These are phyloP conservation scores for Phialemonium atrogriseum DNA, from an alignment of 2,329 filamentous ascomycete species.

Conservation along the genomic window DNA sequence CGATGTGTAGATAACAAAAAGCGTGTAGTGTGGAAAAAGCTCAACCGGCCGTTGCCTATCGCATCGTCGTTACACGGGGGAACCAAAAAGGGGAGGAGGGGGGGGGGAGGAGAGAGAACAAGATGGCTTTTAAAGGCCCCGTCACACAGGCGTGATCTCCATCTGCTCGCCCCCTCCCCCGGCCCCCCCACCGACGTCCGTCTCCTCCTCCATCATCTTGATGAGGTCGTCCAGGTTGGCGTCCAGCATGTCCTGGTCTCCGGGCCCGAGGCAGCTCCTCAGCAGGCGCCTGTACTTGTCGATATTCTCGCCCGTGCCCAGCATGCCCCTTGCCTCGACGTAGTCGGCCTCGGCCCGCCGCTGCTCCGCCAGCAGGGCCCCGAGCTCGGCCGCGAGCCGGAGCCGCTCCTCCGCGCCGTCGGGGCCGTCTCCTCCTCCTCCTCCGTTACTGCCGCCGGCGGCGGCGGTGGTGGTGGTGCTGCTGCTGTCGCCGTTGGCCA, in stretches of 20 bases:
- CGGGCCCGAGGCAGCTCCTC: slow-evolving; percentile 57
- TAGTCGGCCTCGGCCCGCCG: slow-evolving; percentile 58
- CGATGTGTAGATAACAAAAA: too few species aligned
- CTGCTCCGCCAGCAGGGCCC: slow-evolving; percentile 49
- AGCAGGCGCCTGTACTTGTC: slow-evolving; percentile 65
- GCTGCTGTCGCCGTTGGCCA: slow-evolving; percentile 33
- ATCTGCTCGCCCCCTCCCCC: slow-evolving; percentile 7
- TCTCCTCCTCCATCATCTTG: slow-evolving; percentile 55
- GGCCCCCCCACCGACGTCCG: slow-evolving; percentile 31
- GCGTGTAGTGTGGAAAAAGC: too few species aligned
- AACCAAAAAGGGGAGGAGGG: too few species aligned
- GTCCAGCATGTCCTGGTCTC: slow-evolving; percentile 61
- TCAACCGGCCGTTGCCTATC: too few species aligned
- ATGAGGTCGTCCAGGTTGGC: slow-evolving; percentile 52
- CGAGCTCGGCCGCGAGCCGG: slow-evolving; percentile 49
- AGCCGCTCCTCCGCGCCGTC: slow-evolving; percentile 48
- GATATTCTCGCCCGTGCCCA: slow-evolving; percentile 65
- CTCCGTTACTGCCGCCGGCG: slow-evolving; percentile 2
- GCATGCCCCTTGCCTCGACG: slow-evolving; percentile 57
- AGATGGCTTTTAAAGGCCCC: too few species aligned
- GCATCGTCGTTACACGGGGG: too few species aligned
- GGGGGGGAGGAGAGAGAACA: too few species aligned
- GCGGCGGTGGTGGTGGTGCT: slow-evolving; percentile 1
- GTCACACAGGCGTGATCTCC: slow-evolving; percentile 11
- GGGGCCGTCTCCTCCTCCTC: slow-evolving; percentile 17